Evolutionary conservation across 164 flowering plant species (phyloP), one percentile per base, ranked within the genome.

Genomic region (Echeveria elegans): DNA sequence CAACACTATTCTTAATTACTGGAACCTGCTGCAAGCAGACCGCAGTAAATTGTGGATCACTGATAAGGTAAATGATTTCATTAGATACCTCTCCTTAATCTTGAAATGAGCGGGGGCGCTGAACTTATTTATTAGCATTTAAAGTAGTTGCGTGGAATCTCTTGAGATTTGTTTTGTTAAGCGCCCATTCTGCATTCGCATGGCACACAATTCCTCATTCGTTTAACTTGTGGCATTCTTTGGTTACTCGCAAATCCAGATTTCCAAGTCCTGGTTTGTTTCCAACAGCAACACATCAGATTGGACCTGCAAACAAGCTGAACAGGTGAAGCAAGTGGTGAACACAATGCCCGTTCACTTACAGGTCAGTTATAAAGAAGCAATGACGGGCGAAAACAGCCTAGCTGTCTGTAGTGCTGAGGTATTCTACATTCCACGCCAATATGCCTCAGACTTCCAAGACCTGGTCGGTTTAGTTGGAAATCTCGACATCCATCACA

Each of bases 11-110:
- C 92, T 92, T 58, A 95, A 95, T 80, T 95, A 95, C 80, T 95
- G 99, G 99, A 95, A 88, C 81, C 76, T 95, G 63, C 76, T 88
- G 18, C 94, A 90, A 76, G 99, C 96, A 26, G 97, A 95, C 78
- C 90, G 79, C 75, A 76, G 70, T 32, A 95, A 90, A 76, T 87
- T 92, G 38, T 95, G 99, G 99, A 92, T 84, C 50, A 85, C 94
- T 6, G 75, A 95, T 77, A 86, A 89, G 99, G 97, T 88, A 83
- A 19, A 19, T 26, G 31, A 26, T 53, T 24, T 53, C 11, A 21
- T 23, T 21, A 2, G 28, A 21, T 21, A 52, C 58, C 52, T 23
- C 11, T 26, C 29, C 1, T 19, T 52, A 4, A 12, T 52, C 4
- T 8, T 21, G 21, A 23, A 52, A 19, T 21, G 6, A 23, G 6